These are phyloP conservation scores for Ambrosiella xylebori DNA, from an alignment of 2,329 filamentous ascomycete species.

Conservation along the genomic window DNA sequence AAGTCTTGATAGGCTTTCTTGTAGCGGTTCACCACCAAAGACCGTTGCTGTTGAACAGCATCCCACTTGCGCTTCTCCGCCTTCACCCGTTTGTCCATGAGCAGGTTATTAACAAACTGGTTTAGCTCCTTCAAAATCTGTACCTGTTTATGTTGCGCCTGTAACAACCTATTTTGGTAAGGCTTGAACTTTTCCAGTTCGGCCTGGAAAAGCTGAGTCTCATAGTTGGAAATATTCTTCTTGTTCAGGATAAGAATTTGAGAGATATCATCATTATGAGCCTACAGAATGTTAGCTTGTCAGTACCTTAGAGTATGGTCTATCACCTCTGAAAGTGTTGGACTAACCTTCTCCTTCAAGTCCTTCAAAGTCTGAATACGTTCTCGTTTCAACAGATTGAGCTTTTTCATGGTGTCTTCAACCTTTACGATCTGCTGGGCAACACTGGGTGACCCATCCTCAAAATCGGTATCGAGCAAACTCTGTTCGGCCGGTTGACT, in stretches of 20 bases:
- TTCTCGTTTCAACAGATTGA: conserved; percentile 85
- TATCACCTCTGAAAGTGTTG: neutral
- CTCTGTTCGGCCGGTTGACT: conserved; percentile 55
- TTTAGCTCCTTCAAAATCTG: conserved; percentile 91
- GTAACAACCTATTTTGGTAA: conserved; percentile 76
- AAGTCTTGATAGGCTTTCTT: conserved; percentile 87
- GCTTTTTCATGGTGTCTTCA: conserved; percentile 76
- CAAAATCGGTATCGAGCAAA: conserved; percentile 82
- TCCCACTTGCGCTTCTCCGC: conserved; percentile 95
- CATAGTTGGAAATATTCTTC: conserved; percentile 83
- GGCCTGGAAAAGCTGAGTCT: conserved; percentile 79
- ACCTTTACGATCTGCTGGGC: conserved; percentile 77
- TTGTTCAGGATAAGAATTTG: conserved; percentile 96
- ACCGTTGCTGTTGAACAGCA: conserved; percentile 64
- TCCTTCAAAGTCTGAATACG: conserved; percentile 85
- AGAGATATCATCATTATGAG: conserved; percentile 63
- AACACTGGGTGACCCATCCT: conserved; percentile 62
- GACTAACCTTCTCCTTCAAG: conserved; percentile 79
- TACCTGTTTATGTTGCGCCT: conserved; percentile 90
- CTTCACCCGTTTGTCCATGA: conserved; percentile 87
- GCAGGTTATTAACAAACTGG: conserved; percentile 63
- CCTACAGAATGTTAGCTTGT: neutral
- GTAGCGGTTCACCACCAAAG: conserved; percentile 68
- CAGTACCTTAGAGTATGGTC: neutral
- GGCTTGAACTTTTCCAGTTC: conserved; percentile 96